Evolutionary conservation across 108 stramenopile species (phyloP), one percentile per base, ranked within the genome.

Genomic region (Nitzschia inconspicua): DNA sequence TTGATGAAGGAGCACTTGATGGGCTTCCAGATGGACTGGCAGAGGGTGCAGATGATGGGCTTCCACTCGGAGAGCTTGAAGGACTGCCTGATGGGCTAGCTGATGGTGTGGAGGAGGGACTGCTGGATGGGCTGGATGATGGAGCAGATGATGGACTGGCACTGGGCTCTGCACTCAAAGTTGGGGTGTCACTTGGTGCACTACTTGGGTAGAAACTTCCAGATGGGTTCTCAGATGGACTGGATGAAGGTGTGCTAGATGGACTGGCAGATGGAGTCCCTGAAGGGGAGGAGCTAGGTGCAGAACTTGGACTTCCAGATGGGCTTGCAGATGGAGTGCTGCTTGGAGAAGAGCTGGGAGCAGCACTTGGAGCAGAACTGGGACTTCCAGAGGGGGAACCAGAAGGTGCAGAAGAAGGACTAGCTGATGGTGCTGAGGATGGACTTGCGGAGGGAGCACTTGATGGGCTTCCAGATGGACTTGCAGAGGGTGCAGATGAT

Each of bases 291-390:
- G 8, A 11, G 0, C 44, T 46, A 46, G 44, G 44, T 0, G n/a
- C n/a, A n/a, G n/a, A n/a, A n/a, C n/a, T n/a, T n/a, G n/a, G n/a
- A n/a, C n/a, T n/a, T n/a, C n/a, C n/a, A n/a, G n/a, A n/a, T n/a
- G n/a, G n/a, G 16, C 47, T 46, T 5, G 44, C 59, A 31, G 59
- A 47, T 6, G 59, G 59, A 30, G 59, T 20, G 44, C 26, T 14
- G 19, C 59, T 60, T 16, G 61, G 61, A 14, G 36, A 16, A 23
- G 49, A 34, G 51, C 61, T 63, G 13, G 61, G 61, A 13, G 48
- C 31, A 19, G 49, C 61, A 40, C 61, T 63, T n/a, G n/a, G n/a
- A n/a, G n/a, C n/a, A n/a, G n/a, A n/a, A n/a, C n/a, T n/a, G n/a
- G n/a, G n/a, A n/a, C n/a, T n/a, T n/a, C n/a, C n/a, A n/a, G n/a